Evolutionary conservation across 768 basidiomycete genomes (phyloP), one percentile per base, ranked within the genome.

Genomic region (Lactarius hengduanensis): DNA sequence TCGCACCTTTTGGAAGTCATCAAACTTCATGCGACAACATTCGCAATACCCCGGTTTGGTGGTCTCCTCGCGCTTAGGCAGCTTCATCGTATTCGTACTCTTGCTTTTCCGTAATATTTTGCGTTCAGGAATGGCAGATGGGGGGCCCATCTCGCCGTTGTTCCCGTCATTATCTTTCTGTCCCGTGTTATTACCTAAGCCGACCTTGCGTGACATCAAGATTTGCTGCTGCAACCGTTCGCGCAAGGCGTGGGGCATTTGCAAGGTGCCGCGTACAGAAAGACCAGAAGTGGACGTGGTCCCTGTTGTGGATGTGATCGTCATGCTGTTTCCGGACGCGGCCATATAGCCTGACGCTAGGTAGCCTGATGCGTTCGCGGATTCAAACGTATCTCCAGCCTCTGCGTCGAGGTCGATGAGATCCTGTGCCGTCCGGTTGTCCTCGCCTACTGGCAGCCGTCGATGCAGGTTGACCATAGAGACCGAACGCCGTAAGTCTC

Each of bases 21-120:
- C 87, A 73, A 96, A 99, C 76, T 94, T 94, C 63, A 82, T 73
- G 45, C 96, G 85, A 76, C 97, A 99, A 74, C 94, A 96, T 77
- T 99, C 97, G 76, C 97, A 99, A 77, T 98, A 98, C 5, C 97
- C 97, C 5, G 96, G 90, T 72, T 97, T 98, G 69, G 83, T 86
- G 20, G 87, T 87, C 78, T 96, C 94, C 65, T 94, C 91, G 45
- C 92, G 86, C 73, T 85, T 88, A 9, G 90, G 87, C 63, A 91
- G 79, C 72, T 83, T 82, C 57, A 93, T 77, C 1, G 89, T 91
- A 73, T 91, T 91, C 60, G 90, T 92, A 71, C 91, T 94, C 69
- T 86, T 85, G 73, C 90, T 90, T 77, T 91, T 94, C 72, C 85
- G 83, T 59, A 94, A 78, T 32, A 78, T 60, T 54, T 81, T 67